Conservation (phyloP, 140 eudicot genomes). For the Ambrosia hybrid region DNA sequence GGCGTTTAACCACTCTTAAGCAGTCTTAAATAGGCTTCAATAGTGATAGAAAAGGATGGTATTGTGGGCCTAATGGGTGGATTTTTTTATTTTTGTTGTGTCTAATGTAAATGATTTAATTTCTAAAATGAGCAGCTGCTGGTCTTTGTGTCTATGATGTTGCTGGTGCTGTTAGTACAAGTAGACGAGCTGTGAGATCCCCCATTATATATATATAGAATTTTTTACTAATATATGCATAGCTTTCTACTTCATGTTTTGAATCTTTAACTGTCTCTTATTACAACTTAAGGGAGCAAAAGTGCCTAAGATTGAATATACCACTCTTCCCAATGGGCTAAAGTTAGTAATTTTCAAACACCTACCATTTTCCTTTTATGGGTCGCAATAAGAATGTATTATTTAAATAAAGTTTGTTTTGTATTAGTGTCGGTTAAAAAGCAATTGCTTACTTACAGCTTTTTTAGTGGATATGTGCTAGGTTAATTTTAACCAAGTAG, state of each 20-base stretch:
- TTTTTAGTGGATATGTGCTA: not conserved
- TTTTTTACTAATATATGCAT: not conserved
- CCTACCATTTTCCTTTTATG: not conserved
- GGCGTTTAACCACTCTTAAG: not conserved
- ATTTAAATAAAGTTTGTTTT: not conserved
- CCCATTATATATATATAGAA: not conserved
- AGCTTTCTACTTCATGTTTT: not conserved
- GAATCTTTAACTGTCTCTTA: conserved; percentile 22
- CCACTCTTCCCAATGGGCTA: conserved; percentile 85
- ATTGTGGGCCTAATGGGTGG: not conserved
- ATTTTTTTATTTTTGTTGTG: not conserved
- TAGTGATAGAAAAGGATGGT: not conserved
- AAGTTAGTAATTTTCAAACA: conserved; percentile 58
- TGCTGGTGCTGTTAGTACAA: conserved; percentile 87
- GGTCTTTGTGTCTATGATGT: conserved; percentile 59
- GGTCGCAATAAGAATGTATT: not conserved
- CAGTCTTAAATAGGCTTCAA: not conserved
- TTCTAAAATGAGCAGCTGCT: conserved; percentile 59
- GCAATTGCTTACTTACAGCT: not conserved
- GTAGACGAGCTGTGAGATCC: conserved; percentile 91
- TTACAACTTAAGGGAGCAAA: conserved; percentile 93
- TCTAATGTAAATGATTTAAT: conserved; percentile 28
- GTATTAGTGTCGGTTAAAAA: not conserved
- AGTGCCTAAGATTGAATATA: conserved; percentile 84
- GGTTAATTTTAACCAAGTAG: not conserved